These are phyloP conservation scores for Vachellia collinsii DNA, from an alignment of 306 rosid species.

Conservation along the genomic window DNA sequence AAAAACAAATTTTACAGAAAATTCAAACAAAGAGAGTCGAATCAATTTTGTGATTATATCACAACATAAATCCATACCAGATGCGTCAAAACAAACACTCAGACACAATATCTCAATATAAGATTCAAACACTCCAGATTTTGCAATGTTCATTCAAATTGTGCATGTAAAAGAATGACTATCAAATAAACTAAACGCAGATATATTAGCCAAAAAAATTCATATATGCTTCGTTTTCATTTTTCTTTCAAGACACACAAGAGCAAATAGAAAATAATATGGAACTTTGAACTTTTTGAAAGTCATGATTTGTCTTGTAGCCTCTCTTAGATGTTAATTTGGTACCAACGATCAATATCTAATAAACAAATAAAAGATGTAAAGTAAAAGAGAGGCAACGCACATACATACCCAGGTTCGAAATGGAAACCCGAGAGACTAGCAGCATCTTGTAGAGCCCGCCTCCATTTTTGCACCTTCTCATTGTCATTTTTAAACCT, in stretches of 20 bases:
- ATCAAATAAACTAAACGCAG: no score
- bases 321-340: not conserved
- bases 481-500: not conserved
- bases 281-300: not conserved
- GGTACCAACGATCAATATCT: not conserved
- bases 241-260: not conserved
- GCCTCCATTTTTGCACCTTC: constrained; percentile 1
- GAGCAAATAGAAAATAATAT: not conserved
- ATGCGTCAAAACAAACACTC: no score
- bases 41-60: no score
- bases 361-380: not conserved
- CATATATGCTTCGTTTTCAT: not conserved
- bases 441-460: not conserved
- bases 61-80: no score
- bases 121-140: no score
- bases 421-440: not conserved
- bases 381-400: not conserved
- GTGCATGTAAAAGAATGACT: no score
- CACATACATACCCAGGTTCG: not conserved
- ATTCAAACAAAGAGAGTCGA: no score
- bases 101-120: no score
- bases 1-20: no score
- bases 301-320: not conserved
- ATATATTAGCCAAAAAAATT: no score
- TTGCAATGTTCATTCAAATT: no score